Base-by-base conservation (phyloP, 2,329 filamentous ascomycete genomes). In the Magnaporthales sp. region DNA sequence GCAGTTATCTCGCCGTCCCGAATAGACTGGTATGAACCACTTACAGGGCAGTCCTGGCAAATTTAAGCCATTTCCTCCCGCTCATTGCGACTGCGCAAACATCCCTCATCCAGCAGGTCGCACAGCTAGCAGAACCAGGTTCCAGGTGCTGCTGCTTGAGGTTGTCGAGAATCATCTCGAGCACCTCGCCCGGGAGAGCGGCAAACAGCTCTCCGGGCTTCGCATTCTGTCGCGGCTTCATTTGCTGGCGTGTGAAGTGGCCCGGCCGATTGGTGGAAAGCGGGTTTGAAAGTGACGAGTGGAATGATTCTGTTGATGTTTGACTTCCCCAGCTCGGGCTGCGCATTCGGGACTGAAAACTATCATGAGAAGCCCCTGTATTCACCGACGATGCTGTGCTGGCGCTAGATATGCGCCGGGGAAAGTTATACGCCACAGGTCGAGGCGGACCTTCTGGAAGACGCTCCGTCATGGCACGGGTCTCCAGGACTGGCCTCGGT, bases 71-170 rank as follows among this genome's bases (percentile, higher is more conserved):
- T 70, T 83, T 86, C 68, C 79, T 80, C 19, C 81, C 83, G 51
- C 80, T 78, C 11, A 85, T 67, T 11, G 81, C 79, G 56, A 88
- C 73, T 58, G 80, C 81, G 70, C 81, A 84, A 31, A 83, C 75
- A 70, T 89, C 86, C 63, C 87, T 80, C 84, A 87, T 87, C 83
- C 84, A 88, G 73, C 87, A 89, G 22, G 87, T 89, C 19, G 85
- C 81, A 72, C 87, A 89, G 74, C 85, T 87, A 38, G 76, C 75
- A 69, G 80, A 83, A 2, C 76, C 75, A 15, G 75, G 72, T 7
- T 74, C 75, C 13, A 88, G 72, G 71, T 89, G 87, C 15, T 80
- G 73, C 51, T 78, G 76, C 71, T 80, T 84, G 22, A 89, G 75
- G 66, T 83, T 80, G 54, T 79, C 79, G 38, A 89, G 71, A n/a